Base-by-base conservation (phyloP, 2,329 filamentous ascomycete species). In the Akanthomyces muscarius region DNA sequence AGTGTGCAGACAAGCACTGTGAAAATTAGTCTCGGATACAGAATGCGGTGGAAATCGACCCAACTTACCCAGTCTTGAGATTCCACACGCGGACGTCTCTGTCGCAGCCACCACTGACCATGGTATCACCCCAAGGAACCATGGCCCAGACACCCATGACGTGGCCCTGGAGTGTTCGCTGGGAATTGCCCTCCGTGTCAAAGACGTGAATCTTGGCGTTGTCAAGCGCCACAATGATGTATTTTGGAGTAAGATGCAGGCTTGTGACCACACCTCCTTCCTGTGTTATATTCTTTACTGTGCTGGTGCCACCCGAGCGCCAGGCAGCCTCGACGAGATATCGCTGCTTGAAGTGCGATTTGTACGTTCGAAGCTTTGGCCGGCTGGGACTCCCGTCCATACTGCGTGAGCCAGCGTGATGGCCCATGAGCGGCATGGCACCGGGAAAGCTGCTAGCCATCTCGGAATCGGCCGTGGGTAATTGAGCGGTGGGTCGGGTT, bases 71-170 rank as follows among this genome's bases (percentile, higher is more conserved):
- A 65, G 91, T 96, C 57, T 88, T 87, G 81, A 99, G 88, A 71
- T 99, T 91, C 95, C 95, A 99, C 6, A 99, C 95, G 63, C 95
- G 86, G 33, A 99, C 95, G 73, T 99, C 95, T 65, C 95, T 86
- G 78, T 99, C 95, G 74, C 95, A 99, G 6, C 95, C 95, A 70
- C 95, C 95, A 70, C 92, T 97, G 65, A 99, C 95, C 65, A 99
- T 83, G 60, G 91, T 89, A 74, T 99, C 94, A 64, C 91, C 94
- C 91, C 93, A 97, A 7, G 95, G 95, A 28, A 99, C 92, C 94
- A 99, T 98, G 55, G 95, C 95, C 95, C 95, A 99, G 23, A 99
- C 95, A 47, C 95, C 95, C 95, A 99, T 99, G 51, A 98, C 91
- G 78, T 99, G 95, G 13, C 95, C 95, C 72, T 95, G 89, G 33